These are phyloP conservation scores for Monosporascus ibericus DNA, from an alignment of 2,329 filamentous ascomycete species.

Conservation along the genomic window DNA sequence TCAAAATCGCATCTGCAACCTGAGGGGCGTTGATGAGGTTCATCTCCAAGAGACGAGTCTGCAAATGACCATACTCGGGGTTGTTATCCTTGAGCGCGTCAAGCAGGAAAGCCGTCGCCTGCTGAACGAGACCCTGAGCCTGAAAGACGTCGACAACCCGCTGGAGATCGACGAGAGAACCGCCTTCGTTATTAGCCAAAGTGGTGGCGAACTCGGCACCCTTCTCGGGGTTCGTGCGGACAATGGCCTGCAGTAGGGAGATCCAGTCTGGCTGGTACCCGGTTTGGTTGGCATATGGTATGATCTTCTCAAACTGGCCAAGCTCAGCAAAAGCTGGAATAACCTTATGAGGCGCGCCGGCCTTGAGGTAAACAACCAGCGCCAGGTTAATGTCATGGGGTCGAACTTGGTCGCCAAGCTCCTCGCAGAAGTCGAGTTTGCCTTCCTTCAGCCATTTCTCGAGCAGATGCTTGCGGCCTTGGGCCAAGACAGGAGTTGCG, in stretches of 20 bases:
- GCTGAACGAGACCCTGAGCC: slow-evolving; percentile 94
- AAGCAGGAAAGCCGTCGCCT: slow-evolving; percentile 94
- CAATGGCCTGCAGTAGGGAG: slow-evolving; percentile 84
- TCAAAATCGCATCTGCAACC: slow-evolving; percentile 94
- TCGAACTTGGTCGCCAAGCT: slow-evolving; percentile 90
- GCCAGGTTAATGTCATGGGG: slow-evolving; percentile 85
- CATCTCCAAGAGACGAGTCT: slow-evolving; percentile 96
- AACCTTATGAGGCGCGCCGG: slow-evolving; percentile 87
- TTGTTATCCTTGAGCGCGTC: slow-evolving; percentile 93
- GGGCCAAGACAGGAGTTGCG: slow-evolving; percentile 82
- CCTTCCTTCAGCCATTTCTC: slow-evolving; percentile 98
- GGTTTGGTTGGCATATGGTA: slow-evolving; percentile 78
- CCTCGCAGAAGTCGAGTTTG: slow-evolving; percentile 93
- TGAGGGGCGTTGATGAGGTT: slow-evolving; percentile 94
- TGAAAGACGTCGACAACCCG: slow-evolving; percentile 97
- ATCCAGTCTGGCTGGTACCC: slow-evolving; percentile 96
- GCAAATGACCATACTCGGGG: slow-evolving; percentile 86
- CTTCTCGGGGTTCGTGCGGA: slow-evolving; percentile 87
- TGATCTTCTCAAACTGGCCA: slow-evolving; percentile 93
- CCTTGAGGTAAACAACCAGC: slow-evolving; percentile 82
- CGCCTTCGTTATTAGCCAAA: slow-evolving; percentile 82
- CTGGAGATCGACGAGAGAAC: slow-evolving; percentile 84
- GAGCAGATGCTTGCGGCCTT: slow-evolving; percentile 90
- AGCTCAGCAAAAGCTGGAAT: slow-evolving; percentile 93
- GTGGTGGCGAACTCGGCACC: slow-evolving; percentile 91